phyloP scores from a whole-genome alignment of 805 yeast species.

The Yarrowia sp. region DNA sequence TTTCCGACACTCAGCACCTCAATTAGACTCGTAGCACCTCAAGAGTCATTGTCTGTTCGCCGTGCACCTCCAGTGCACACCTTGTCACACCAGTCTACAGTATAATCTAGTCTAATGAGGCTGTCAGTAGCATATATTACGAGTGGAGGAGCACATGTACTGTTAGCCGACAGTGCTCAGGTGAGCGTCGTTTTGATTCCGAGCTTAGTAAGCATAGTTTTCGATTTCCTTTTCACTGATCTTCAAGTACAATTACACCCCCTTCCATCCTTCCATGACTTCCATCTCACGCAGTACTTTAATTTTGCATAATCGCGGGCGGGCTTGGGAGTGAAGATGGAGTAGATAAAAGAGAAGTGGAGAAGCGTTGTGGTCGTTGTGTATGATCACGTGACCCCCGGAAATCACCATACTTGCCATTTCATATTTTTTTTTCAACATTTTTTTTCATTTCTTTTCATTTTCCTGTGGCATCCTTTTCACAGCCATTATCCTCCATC shows the following conservation, averaged over 20 bases:
- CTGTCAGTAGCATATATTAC: background rate
- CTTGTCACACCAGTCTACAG: conserved; percentile 19
- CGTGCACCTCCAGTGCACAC: conserved; percentile 23
- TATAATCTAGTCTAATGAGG: conserved; percentile 12
- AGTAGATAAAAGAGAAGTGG: too few species aligned
- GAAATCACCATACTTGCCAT: too few species aligned
- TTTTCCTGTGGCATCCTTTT: too few species aligned
- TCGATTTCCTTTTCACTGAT: background rate
- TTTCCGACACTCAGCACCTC: too few species aligned
- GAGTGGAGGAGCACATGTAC: too few species aligned
- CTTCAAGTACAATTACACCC: too few species aligned
- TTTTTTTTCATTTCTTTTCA: too few species aligned
- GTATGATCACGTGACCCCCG: background rate
- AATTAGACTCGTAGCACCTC: background rate
- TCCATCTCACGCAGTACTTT: conserved; percentile 29
- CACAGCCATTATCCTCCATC: too few species aligned
- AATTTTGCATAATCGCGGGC: conserved; percentile 35
- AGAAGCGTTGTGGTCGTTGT: background rate
- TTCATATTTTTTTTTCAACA: too few species aligned
- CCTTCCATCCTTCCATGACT: conserved; percentile 20
- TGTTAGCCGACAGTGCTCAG: too few species aligned
- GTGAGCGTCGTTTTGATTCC: too few species aligned
- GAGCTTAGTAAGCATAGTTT: background rate
- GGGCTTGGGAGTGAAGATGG: conserved; percentile 4
- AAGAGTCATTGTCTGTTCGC: conserved; percentile 12